Evolutionary conservation across 2,329 filamentous ascomycete genomes (phyloP), one percentile per base, ranked within the genome.

Genomic region (Verticillium alfalfae): DNA sequence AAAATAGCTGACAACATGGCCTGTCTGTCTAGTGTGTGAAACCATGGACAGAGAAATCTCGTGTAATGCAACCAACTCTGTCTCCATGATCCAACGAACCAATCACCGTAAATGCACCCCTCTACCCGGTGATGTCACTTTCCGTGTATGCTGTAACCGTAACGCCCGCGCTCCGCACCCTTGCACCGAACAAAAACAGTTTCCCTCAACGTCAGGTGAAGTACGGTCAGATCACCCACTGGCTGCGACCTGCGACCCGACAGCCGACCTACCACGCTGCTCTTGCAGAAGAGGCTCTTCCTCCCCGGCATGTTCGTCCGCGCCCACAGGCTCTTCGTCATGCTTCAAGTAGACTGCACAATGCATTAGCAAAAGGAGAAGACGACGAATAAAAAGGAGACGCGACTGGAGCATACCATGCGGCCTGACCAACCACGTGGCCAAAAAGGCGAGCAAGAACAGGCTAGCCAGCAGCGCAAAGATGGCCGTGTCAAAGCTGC

Each of bases 401-500:
- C 26, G 13, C 1, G 52, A 31, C 2, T 31, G 26, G 4, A 41
- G 84, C 90, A 78, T 79, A 96, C 93, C 81, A 78, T 91, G 81
- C 3, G 93, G 89, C 69, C 79, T 84, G 34, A 98, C 80, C 60
- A 93, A 84, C 73, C 88, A 89, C 69, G 87, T 90, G 60, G 86
- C 81, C 2, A 88, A 59, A 36, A 94, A 82, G 0, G 88, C 88
- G 9, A 88, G 31, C 1, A 77, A 83, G 71, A 96, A 96, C 0
- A 91, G 79, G 8, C 76, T 75, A 0, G 84, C 79, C 55, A 98
- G 75, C 58, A 90, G 85, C 9, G 96, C 85, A 72, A 97, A 97
- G 0, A 96, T 88, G 1, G 92, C 87, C 73, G 95, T 92, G 0
- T 92, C 87, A 66, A 90, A 94, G 1, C 77, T 86, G 22, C 83